Evolutionary conservation across 208 protist species (phyloP).

Genomic region (Spironucleus salmonicida): DNA sequence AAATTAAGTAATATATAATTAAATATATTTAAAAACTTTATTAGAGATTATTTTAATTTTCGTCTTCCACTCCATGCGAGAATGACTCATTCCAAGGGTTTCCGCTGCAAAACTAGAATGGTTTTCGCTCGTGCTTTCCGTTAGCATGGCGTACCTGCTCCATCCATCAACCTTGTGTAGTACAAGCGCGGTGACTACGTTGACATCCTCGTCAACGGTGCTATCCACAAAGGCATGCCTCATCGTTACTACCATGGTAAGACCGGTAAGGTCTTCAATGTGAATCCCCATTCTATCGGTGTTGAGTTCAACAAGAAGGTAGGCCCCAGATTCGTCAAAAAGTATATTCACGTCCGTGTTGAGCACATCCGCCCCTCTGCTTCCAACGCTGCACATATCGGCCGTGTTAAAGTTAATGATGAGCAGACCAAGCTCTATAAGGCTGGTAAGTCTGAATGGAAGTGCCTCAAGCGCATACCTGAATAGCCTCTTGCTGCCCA

Average conservation of each 20-base stretch:
- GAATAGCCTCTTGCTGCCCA: not conserved
- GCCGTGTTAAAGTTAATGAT: conserved; percentile 43
- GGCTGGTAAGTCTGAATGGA: no score
- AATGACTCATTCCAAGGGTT: conserved; percentile 85
- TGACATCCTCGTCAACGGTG: conserved; percentile 83
- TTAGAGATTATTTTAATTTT: no score
- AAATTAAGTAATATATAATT: no score
- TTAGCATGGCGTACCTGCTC: conserved; percentile 65
- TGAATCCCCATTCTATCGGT: conserved; percentile 88
- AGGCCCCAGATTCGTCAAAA: conserved; percentile 81
- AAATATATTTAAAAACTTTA: no score
- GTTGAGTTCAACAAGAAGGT: conserved; percentile 96
- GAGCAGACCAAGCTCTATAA: not conserved
- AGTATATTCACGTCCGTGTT: conserved; percentile 96
- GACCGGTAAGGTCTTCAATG: conserved; percentile 97
- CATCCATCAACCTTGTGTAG: conserved; percentile 79
- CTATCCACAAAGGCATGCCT: conserved; percentile 97
- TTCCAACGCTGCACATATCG: conserved; percentile 60
- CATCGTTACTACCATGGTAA: conserved; percentile 99
- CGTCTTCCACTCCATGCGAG: no score
- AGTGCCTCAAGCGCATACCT: not conserved
- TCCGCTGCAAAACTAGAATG: conserved; percentile 81
- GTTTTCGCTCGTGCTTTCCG: conserved; percentile 86
- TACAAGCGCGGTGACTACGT: conserved; percentile 96
- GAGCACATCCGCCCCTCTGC: conserved; percentile 80